Evolutionary conservation across 2,329 filamentous ascomycete genomes (phyloP).

Genomic region (Claviceps paspali): DNA sequence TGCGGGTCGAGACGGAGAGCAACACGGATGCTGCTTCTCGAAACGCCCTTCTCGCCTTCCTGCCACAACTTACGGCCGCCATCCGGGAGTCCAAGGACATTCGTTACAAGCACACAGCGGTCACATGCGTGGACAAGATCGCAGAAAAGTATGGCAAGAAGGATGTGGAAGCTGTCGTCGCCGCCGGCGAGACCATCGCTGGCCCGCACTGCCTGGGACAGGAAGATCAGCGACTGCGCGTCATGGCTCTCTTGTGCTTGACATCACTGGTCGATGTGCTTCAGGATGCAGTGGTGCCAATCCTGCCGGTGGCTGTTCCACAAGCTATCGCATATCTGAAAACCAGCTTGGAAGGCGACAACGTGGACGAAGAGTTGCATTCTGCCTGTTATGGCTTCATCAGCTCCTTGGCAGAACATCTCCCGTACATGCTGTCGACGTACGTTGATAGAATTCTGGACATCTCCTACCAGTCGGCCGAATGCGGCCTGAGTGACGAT

Average conservation of each 20-base stretch:
- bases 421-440: conserved; percentile 78
- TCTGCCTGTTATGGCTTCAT: conserved; percentile 73
- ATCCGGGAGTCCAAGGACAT: conserved; percentile 58
- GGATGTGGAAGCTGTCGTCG: conserved; percentile 60
- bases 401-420: conserved; percentile 60
- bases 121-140: conserved; percentile 84
- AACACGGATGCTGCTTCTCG: conserved; percentile 54
- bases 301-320: conserved; percentile 62
- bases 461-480: conserved; percentile 58
- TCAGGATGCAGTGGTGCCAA: conserved; percentile 68
- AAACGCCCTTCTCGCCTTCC: conserved; percentile 57
- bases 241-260: conserved; percentile 78
- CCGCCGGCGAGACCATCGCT: conserved; percentile 62
- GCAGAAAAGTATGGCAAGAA: conserved; percentile 92
- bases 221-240: conserved; percentile 53
- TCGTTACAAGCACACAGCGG: conserved; percentile 67
- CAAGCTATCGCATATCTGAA: conserved; percentile 57
- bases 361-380: conserved; percentile 50
- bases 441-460: conserved; percentile 59
- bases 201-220: conserved; percentile 63
- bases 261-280: conserved; percentile 82
- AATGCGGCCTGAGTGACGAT: conserved; percentile 42
- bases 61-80: conserved; percentile 63
- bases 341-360: conserved; percentile 38
- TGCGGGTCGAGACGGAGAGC: conserved; percentile 59